Base-by-base conservation (phyloP, 2,329 filamentous ascomycete species). In the Fusarium sp. region DNA sequence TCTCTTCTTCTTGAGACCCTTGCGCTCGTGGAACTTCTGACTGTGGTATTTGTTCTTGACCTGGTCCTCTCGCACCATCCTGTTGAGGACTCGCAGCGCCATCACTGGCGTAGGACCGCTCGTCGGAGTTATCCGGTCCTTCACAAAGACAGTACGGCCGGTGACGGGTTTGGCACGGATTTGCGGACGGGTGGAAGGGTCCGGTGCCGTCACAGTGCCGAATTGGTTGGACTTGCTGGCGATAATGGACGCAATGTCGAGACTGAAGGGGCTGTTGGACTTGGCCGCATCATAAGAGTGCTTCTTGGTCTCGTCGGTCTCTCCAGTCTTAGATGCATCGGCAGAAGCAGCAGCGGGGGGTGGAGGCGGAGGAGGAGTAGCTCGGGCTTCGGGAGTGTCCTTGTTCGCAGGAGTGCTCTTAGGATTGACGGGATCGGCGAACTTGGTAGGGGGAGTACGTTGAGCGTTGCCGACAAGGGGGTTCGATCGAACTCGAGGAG, bases 1-100 rank as follows among this genome's bases (percentile, higher is more conserved):
- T 74, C 93, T 87, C 88, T 96, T 97, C 79, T 90, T 86, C 86
- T 92, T 94, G 74, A 93, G 74, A 3, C 93, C 93, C 0, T 86
- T 86, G 46, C 93, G 83, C 84, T 96, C 93, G 79, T 97, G 91
- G 74, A 89, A 93, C 67, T 84, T 83, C 80, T 96, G 93, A 67
- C 73, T 77, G 21, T 79, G 77, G 54, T 83, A 83, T 72, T 93
- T 89, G 4, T 49, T 60, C 69, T 80, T 83, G 51, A 96, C 81
- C 43, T 80, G 83, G 75, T 95, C 94, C 73, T 77, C 73, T 7
- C 71, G 66, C 33, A 82, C 76, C 51, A 83, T 73, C 39, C 73
- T 71, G 40, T 80, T 75, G 6, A 88, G 77, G 7, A 83, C 59
- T 34, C 75, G 73, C 39, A 89, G 78, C 1, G 84, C 83, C 9